Evolutionary conservation across 202 grass and related monocot species (phyloP).

Genomic region (Eragrostis tef): DNA sequence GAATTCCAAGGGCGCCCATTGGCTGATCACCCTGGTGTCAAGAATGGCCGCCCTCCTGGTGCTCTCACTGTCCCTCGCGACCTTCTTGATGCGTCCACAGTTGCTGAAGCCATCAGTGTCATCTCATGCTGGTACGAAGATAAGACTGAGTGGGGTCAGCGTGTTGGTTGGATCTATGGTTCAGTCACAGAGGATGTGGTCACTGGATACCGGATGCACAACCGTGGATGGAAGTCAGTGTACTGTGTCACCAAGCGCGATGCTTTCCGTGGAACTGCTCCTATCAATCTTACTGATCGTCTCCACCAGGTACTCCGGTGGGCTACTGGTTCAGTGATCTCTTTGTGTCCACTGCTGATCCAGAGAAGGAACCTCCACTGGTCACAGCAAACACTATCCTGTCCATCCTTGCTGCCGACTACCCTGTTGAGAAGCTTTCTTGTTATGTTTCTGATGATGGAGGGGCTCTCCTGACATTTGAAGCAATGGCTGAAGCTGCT

Average conservation of each 20-base stretch:
- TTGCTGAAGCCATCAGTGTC: conserved; percentile 86
- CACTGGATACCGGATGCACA: conserved; percentile 96
- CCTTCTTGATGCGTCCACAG: conserved; percentile 91
- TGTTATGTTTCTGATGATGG: conserved; percentile 98
- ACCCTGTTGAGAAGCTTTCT: conserved; percentile 92
- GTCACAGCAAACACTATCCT: conserved; percentile 88
- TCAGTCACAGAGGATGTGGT: conserved; percentile 97
- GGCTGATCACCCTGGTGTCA: conserved; percentile 88
- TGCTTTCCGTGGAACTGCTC: conserved; percentile 92
- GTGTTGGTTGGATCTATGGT: conserved; percentile 97
- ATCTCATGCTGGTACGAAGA: conserved; percentile 99
- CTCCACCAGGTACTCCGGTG: conserved; percentile 94
- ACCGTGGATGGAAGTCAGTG: conserved; percentile 96
- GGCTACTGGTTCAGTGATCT: conserved; percentile 96
- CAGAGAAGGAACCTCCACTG: conserved; percentile 79
- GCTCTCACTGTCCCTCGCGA: conserved; percentile 81
- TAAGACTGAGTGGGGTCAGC: conserved; percentile 92
- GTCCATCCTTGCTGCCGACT: conserved; percentile 93
- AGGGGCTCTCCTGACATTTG: conserved; percentile 87
- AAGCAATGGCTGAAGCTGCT: conserved; percentile 97
- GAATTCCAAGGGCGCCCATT: conserved; percentile 92
- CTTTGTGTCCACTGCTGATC: conserved; percentile 87
- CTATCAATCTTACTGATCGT: conserved; percentile 91
- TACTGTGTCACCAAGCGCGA: conserved; percentile 97
- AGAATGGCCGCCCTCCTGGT: conserved; percentile 82